phyloP scores from a whole-genome alignment of 768 basidiomycete genomes.

The Leccinum incarnatum region DNA sequence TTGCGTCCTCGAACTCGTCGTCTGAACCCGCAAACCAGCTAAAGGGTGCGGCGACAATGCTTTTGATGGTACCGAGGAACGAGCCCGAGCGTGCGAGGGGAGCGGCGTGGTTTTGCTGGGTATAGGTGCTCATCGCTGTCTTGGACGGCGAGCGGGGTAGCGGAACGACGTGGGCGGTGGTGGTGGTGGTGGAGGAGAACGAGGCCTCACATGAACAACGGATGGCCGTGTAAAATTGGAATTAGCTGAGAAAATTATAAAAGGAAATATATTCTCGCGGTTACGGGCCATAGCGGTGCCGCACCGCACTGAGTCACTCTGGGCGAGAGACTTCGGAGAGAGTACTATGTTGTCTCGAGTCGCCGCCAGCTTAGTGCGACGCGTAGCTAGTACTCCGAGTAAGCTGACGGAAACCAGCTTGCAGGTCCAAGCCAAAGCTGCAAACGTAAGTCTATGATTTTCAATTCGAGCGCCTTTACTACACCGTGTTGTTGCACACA shows the following conservation, averaged over 20 bases:
- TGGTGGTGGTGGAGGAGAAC: constrained; percentile 26
- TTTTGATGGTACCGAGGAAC: constrained; percentile 61
- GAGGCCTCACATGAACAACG: constrained; percentile 13
- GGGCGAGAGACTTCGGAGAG: not conserved
- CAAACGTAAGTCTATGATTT: constrained; percentile 21
- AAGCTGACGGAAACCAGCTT: constrained; percentile 9
- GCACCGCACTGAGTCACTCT: not conserved
- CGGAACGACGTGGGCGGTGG: constrained; percentile 13
- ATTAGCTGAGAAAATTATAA: constrained; percentile 1
- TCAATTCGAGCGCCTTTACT: constrained; percentile 7
- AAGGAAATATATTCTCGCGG: constrained; percentile 15
- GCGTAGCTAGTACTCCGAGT: not conserved
- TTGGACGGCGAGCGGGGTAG: constrained; percentile 16
- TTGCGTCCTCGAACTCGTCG: constrained; percentile 48
- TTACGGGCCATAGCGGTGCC: not conserved
- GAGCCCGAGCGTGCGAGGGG: constrained; percentile 53
- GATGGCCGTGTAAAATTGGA: constrained; percentile 14
- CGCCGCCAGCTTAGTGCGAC: constrained; percentile 7
- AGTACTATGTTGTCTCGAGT: constrained; percentile 19
- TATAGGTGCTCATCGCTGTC: constrained; percentile 30
- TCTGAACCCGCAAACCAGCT: constrained; percentile 49
- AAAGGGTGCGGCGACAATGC: constrained; percentile 62
- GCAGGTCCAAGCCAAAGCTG: not conserved
- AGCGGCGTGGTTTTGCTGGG: constrained; percentile 30
- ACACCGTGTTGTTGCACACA: constrained; percentile 19